These are phyloP conservation scores for Dactylellina sp. DNA, from an alignment of 2,329 filamentous ascomycete genomes.

Conservation along the genomic window DNA sequence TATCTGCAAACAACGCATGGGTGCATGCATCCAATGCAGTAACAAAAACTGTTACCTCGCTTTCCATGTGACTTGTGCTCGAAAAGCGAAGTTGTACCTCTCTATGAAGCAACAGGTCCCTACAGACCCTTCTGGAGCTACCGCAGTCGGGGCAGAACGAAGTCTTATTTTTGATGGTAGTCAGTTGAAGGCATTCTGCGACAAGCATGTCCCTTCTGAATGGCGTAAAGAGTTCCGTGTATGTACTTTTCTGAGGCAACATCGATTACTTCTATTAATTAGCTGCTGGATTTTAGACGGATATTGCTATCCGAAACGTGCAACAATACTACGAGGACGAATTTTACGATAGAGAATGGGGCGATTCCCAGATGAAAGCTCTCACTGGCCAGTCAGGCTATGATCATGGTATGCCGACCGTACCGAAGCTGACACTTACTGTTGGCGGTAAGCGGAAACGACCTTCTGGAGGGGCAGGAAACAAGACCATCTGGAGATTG, in stretches of 20 bases:
- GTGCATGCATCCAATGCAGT: conserved; percentile 96
- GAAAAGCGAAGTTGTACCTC: conserved; percentile 85
- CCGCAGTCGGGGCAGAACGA: conserved; percentile 72
- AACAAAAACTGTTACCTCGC: conserved; percentile 98
- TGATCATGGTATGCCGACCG: conserved; percentile 62
- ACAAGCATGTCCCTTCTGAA: conserved; percentile 90
- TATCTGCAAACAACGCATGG: conserved; percentile 97
- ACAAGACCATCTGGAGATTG: conserved; percentile 82
- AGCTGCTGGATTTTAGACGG: conserved; percentile 61
- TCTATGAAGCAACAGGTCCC: conserved; percentile 87
- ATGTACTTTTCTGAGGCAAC: conserved; percentile 4
- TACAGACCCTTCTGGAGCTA: conserved; percentile 73
- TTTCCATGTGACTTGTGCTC: conserved; percentile 96
- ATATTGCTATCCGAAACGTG: conserved; percentile 81
- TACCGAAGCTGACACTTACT: conserved; percentile 69
- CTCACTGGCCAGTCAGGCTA: conserved; percentile 68
- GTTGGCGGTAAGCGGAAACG: conserved; percentile 72
- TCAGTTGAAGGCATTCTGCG: conserved; percentile 87
- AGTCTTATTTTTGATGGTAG: conserved; percentile 59
- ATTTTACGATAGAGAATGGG: conserved; percentile 92
- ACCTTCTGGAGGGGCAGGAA: conserved; percentile 65
- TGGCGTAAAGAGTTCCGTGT: conserved; percentile 89
- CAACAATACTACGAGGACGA: conserved; percentile 89
- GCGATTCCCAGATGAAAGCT: conserved; percentile 86
- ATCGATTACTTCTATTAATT: not conserved